Percentiles rank a stretch among this genome's conserved stretches.
Evolutionary conservation across 2,329 filamentous ascomycete species (phyloP).

Genomic region (Blastomyces silverae): DNA sequence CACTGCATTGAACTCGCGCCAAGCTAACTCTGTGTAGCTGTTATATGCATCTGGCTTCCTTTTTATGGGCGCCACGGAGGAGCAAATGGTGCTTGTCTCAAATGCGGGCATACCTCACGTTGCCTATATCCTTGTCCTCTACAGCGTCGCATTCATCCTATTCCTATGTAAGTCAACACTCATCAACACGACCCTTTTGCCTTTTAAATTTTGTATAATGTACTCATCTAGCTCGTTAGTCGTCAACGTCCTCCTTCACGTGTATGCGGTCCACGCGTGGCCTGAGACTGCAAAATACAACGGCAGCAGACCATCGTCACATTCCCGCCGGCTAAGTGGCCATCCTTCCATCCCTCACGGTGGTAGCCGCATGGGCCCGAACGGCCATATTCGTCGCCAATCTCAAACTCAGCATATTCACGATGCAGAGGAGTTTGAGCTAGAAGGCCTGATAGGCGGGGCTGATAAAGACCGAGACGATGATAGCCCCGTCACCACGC

Average conservation of each 20-base stretch:
- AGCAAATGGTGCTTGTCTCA: slow-evolving; percentile 78
- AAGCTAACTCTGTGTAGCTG: slow-evolving; percentile 49
- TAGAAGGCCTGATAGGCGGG: slow-evolving; percentile 64
- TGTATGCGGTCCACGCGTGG: slow-evolving; percentile 65
- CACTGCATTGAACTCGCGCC: slow-evolving; percentile 17
- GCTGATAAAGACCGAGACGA: slow-evolving; percentile 30
- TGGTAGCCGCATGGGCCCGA: slow-evolving; percentile 30
- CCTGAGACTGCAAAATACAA: slow-evolving; percentile 32
- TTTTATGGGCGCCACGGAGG: slow-evolving; percentile 96
- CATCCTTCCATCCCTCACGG: slow-evolving; percentile 10
- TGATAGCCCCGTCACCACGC: slow-evolving; percentile 19
- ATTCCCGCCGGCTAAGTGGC: slow-evolving; percentile 13
- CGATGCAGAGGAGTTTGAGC: slow-evolving; percentile 88
- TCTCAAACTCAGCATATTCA: slow-evolving; percentile 51
- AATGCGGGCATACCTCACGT: slow-evolving; percentile 75
- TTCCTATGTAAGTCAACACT: slow-evolving; percentile 64
- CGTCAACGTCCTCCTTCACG: slow-evolving; percentile 72
- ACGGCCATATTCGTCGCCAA: slow-evolving; percentile 40
- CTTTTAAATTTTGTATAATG: slow-evolving; percentile 9
- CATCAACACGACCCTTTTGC: slow-evolving; percentile 6
- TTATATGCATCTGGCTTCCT: slow-evolving; percentile 89
- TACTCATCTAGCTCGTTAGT: slow-evolving; percentile 41
- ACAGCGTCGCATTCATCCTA: slow-evolving; percentile 79
- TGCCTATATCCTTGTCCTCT: slow-evolving; percentile 85
- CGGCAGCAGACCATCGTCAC: slow-evolving; percentile 12